Evolutionary conservation across 2,329 filamentous ascomycete genomes (phyloP).

Genomic region (Aspergillus novoparasiticus): DNA sequence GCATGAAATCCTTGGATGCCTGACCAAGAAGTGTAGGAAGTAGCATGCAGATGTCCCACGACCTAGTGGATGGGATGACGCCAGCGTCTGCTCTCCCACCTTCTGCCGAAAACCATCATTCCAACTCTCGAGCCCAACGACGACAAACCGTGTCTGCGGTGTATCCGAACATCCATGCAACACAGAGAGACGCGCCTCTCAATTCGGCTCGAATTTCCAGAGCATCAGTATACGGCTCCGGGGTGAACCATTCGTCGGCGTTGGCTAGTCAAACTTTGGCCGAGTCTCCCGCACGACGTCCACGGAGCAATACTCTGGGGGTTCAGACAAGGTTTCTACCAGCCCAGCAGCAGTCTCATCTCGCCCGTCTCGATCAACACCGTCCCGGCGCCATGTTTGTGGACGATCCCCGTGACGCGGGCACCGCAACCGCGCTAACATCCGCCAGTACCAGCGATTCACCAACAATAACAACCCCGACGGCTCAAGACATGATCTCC

Average conservation of each 20-base stretch:
- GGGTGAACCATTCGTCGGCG: neutral
- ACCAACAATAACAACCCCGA: constrained; percentile 9
- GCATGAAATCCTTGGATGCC: constrained; percentile 22
- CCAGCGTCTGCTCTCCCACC: constrained; percentile 6
- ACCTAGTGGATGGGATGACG: constrained; percentile 17
- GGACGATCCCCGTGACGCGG: constrained; percentile 33
- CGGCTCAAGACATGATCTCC: constrained; percentile 7
- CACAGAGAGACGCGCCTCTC: constrained; percentile 4
- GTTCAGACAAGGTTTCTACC: neutral
- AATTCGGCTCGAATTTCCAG: neutral
- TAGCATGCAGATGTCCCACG: constrained; percentile 21
- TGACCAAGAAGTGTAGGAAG: constrained; percentile 14
- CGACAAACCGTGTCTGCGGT: constrained; percentile 25
- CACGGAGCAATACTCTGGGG: constrained; percentile 5
- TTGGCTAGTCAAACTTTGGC: neutral
- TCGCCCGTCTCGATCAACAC: neutral
- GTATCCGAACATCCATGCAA: constrained; percentile 19
- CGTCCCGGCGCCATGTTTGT: constrained; percentile 14
- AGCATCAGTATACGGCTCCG: neutral
- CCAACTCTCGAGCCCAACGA: constrained; percentile 13
- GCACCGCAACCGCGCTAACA: constrained; percentile 29
- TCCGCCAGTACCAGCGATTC: constrained; percentile 17
- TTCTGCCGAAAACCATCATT: constrained; percentile 10
- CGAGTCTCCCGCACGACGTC: constrained; percentile 6
- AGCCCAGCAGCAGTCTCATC: neutral